Conservation (phyloP, 2,329 filamentous ascomycete species). For the Penicillium concentricum region DNA sequence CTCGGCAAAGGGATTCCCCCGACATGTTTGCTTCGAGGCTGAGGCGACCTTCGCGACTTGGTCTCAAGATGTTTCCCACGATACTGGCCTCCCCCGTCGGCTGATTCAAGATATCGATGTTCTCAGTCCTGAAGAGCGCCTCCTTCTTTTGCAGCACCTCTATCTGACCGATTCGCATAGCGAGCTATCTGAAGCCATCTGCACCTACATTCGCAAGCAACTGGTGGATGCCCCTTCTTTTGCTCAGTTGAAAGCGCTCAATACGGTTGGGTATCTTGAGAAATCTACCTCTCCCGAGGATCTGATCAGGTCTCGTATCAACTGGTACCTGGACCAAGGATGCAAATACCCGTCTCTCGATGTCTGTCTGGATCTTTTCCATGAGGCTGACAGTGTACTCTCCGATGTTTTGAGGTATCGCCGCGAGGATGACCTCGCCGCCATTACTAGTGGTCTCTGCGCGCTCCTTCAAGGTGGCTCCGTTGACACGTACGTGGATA, state of each 20-base stretch:
- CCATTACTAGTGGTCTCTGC: conserved; percentile 40
- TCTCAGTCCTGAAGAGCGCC: conserved; percentile 44
- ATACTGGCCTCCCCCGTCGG: conserved; percentile 37
- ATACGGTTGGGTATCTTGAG: conserved; percentile 42
- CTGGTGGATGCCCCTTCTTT: conserved; percentile 42
- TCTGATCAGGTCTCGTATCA: conserved; percentile 41
- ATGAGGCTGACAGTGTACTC: conserved; percentile 35
- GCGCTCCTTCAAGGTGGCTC: conserved; percentile 29
- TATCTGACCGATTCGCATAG: conserved; percentile 30
- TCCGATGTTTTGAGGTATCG: conserved; percentile 28
- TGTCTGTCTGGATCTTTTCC: conserved; percentile 40
- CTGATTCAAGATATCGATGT: conserved; percentile 44
- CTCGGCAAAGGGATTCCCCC: conserved; percentile 41
- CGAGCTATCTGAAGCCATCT: conserved; percentile 31
- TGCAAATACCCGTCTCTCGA: conserved; percentile 36
- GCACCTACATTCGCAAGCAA: conserved; percentile 32
- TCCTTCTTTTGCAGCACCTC: conserved; percentile 42
- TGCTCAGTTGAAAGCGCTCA: conserved; percentile 40
- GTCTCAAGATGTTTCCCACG: conserved; percentile 30
- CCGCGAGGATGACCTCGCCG: conserved; percentile 36
- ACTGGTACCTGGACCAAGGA: conserved; percentile 44
- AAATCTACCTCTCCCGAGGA: conserved; percentile 37
- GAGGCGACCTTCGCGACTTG: conserved; percentile 41
- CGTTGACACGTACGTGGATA: conserved; percentile 52
- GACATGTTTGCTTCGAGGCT: conserved; percentile 41